A percentile compares a stretch with the other conserved stretches of the same genome.
Conservation (phyloP, 495 filamentous ascomycete species). For the Neurospora pannonica region DNA sequence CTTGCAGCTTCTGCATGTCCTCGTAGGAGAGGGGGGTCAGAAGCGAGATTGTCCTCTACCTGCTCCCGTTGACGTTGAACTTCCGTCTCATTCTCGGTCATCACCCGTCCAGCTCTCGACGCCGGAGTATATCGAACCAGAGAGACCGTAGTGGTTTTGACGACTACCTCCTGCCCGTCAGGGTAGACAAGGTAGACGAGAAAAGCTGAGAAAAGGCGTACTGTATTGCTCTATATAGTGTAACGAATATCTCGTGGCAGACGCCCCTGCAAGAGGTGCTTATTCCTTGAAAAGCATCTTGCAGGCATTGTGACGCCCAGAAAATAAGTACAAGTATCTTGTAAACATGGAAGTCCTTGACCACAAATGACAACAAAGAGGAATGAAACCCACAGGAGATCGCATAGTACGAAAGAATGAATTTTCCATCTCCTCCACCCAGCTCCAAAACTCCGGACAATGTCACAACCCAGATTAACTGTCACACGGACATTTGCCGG, state of each 20-base stretch:
- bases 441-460: not conserved
- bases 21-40: conserved; percentile 67
- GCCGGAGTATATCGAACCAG: not conserved
- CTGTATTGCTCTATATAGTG: not conserved
- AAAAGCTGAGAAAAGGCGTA: not conserved
- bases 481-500: too few species aligned
- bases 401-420: not conserved
- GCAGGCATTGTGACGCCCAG: not conserved
- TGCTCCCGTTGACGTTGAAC: not conserved
- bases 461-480: not conserved
- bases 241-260: not conserved
- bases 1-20: conserved; percentile 93
- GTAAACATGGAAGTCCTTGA: not conserved
- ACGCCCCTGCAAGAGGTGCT: not conserved
- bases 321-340: not conserved
- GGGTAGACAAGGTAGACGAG: not conserved
- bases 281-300: not conserved
- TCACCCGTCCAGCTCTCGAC: not conserved
- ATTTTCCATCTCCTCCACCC: not conserved
- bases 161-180: not conserved
- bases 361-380: not conserved
- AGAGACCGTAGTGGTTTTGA: not conserved
- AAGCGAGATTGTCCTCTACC: not conserved
- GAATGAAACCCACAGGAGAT: not conserved
- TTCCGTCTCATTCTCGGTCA: not conserved